A percentile compares a stretch with the other conserved stretches of the same genome.
These are phyloP conservation scores for Catharanthus roseus DNA, from an alignment of 257 asterid species.

Conservation along the genomic window DNA sequence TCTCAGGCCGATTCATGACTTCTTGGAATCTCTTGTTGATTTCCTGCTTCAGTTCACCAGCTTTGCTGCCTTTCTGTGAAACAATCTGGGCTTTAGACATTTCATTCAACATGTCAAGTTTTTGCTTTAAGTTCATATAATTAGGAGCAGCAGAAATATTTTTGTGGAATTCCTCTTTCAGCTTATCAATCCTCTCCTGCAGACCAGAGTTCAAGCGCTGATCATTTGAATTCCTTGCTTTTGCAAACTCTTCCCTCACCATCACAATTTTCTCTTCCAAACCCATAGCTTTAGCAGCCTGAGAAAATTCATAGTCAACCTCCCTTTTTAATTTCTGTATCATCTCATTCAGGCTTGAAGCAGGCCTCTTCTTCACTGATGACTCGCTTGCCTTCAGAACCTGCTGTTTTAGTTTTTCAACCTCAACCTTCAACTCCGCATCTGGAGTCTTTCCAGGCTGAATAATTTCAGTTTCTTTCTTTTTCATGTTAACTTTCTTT, in stretches of 20 bases:
- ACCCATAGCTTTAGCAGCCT: conserved; percentile 69
- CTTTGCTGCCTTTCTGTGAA: conserved; percentile 30
- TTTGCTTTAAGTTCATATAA: conserved; percentile 46
- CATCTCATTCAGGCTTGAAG: conserved; percentile 38
- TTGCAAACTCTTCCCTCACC: conserved; percentile 55
- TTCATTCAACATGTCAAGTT: conserved; percentile 54
- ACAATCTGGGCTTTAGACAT: conserved; percentile 37
- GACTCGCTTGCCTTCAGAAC: conserved; percentile 44
- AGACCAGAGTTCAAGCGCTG: conserved; percentile 36
- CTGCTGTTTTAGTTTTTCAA: conserved; percentile 55
- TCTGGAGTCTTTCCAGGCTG: conserved; percentile 41
- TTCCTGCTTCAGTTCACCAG: conserved; percentile 40
- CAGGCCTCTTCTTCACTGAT: conserved; percentile 28
- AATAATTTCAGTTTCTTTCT: conserved; percentile 50
- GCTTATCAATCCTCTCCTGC: conserved; percentile 54
- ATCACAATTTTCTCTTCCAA: conserved; percentile 45
- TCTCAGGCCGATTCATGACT: conserved; percentile 41
- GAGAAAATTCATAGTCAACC: conserved; percentile 50
- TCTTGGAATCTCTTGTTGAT: conserved; percentile 50
- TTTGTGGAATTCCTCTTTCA: conserved; percentile 45
- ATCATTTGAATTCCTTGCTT: conserved; percentile 48
- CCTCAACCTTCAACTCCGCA: conserved; percentile 49
- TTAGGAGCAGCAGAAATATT: conserved; percentile 62
- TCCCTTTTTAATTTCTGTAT: conserved; percentile 49
- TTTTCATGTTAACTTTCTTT: conserved; percentile 59